Conservation (phyloP, 2,329 filamentous ascomycete genomes). For the Colletotrichum liriopes region DNA sequence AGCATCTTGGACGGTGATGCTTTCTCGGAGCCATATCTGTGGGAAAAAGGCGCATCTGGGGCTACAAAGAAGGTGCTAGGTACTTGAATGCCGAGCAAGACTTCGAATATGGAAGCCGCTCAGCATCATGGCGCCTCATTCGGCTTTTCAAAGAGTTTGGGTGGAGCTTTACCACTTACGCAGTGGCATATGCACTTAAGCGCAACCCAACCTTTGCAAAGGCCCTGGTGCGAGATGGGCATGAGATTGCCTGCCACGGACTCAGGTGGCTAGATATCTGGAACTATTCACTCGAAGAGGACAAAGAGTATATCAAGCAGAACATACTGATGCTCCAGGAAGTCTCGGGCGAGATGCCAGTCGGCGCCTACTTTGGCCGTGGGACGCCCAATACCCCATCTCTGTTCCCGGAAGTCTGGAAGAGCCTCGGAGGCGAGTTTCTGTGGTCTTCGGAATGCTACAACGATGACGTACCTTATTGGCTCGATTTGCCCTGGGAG, state of each 20-base stretch:
- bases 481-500: conserved; percentile 50
- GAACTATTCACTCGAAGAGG: conserved; percentile 54
- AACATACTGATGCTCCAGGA: conserved; percentile 53
- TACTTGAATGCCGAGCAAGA: conserved; percentile 47
- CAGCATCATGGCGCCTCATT: conserved; percentile 56
- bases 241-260: conserved; percentile 60
- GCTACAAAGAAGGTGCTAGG: conserved; percentile 44
- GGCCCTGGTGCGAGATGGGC: conserved; percentile 56
- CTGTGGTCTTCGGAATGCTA: conserved; percentile 50
- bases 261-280: conserved; percentile 61
- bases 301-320: conserved; percentile 57
- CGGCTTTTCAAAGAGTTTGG: conserved; percentile 58
- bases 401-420: conserved; percentile 49
- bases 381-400: conserved; percentile 49
- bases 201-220: conserved; percentile 57
- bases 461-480: conserved; percentile 50
- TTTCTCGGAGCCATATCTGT: conserved; percentile 46
- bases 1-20: conserved; percentile 47
- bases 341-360: conserved; percentile 52
- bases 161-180: conserved; percentile 60
- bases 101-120: conserved; percentile 47
- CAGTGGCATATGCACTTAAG: conserved; percentile 57
- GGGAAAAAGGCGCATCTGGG: conserved; percentile 48
- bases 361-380: conserved; percentile 54
- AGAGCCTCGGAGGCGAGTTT: conserved; percentile 48